Evolutionary conservation across 306 rosid genomes (phyloP).

Genomic region (Coriaria nepalensis): DNA sequence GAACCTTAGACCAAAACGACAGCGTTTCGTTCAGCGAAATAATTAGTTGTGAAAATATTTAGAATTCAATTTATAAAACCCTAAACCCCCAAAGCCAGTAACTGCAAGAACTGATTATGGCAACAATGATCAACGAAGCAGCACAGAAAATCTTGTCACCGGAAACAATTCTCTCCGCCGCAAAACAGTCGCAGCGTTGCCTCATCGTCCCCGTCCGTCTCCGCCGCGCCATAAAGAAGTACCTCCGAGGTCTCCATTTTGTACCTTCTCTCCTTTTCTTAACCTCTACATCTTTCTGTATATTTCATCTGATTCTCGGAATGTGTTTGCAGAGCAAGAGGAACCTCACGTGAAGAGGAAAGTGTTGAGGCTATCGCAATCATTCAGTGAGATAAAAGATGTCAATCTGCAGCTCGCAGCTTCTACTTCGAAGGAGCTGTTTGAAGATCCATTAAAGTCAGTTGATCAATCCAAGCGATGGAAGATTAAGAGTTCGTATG

Average conservation of each 20-base stretch:
- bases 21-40: too few relatives aligned
- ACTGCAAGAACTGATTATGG: conserved; percentile 29
- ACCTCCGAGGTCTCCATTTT: conserved; percentile 50
- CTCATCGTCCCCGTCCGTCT: conserved; percentile 59
- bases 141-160: conserved; percentile 55
- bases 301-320: neutral
- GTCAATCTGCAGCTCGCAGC: conserved; percentile 46
- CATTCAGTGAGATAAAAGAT: conserved; percentile 58
- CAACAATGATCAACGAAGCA: conserved; percentile 43
- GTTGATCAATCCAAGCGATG: conserved; percentile 64
- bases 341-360: conserved; percentile 79
- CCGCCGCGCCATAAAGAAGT: conserved; percentile 77
- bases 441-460: conserved; percentile 71
- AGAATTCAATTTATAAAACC: neutral
- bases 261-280: neutral
- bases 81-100: neutral
- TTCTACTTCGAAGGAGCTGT: conserved; percentile 48
- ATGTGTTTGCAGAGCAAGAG: conserved; percentile 43
- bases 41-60: too few relatives aligned
- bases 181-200: conserved; percentile 74
- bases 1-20: too few relatives aligned
- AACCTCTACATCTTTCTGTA: neutral
- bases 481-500: conserved; percentile 83
- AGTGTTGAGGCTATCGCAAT: conserved; percentile 60
- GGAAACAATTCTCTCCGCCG: conserved; percentile 59